Conservation (phyloP, 306 rosid species). For the Quercus cerris region DNA sequence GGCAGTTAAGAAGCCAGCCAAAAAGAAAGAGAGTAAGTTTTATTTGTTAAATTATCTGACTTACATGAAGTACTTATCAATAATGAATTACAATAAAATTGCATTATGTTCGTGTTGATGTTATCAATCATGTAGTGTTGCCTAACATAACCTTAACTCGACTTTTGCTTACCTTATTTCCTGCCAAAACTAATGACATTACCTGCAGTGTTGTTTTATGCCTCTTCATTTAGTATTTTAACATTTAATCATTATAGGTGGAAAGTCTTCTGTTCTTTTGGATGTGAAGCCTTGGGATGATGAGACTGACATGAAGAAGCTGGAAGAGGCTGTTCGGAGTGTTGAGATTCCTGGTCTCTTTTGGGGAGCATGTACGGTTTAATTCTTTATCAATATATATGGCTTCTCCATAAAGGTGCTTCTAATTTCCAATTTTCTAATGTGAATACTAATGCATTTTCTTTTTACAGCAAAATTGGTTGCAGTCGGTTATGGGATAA, state of each 20-base stretch:
- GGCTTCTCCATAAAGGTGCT: neutral
- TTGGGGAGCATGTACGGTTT: conserved; percentile 86
- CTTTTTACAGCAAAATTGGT: conserved; percentile 66
- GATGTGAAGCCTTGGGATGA: conserved; percentile 99
- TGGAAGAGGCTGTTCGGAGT: conserved; percentile 83
- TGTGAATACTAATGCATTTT: neutral
- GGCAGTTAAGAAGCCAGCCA: conserved; percentile 68
- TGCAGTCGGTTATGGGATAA: conserved; percentile 86
- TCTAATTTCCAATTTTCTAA: neutral
- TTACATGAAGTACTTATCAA: neutral
- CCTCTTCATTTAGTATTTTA: neutral
- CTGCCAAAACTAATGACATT: neutral
- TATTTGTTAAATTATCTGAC: neutral
- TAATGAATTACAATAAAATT: neutral
- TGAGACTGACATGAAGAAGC: conserved; percentile 92
- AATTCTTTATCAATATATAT: neutral
- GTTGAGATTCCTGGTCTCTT: conserved; percentile 66
- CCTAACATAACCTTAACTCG: neutral
- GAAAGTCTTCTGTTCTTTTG: conserved; percentile 79
- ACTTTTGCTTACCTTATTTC: neutral
- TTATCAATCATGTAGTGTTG: neutral
- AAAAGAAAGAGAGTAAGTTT: conserved; percentile 87
- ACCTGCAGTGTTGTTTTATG: neutral
- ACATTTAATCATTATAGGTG: conserved; percentile 44
- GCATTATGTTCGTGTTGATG: neutral